Base-by-base conservation (phyloP, 306 rosid genomes). In the Cucurbita pepo region DNA sequence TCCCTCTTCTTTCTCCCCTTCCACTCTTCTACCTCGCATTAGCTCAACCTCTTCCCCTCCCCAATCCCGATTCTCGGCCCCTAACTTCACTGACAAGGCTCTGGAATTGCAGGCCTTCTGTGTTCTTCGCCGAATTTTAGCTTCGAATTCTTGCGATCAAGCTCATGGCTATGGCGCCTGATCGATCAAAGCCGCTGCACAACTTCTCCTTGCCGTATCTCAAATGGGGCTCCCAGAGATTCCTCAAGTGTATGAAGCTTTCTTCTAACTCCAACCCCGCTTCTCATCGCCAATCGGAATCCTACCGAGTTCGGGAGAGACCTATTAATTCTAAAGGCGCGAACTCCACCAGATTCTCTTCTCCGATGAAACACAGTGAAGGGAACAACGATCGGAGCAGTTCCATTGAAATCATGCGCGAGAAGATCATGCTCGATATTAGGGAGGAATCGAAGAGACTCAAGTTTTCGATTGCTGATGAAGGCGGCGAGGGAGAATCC, bases 201-300 rank as follows among this genome's bases (percentile, higher is more conserved):
- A 84, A 86, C 83, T 86, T 86, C 85, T 82, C 88, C 43, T 80
- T 86, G 40, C 88, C 90, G n/a, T 72, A 75, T 54, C 81, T 84
- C 75, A 84, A 82, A 82, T 86, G 90, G 90, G 90, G 88, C 50
- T 60, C 78, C n/a, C 86, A 80, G 50, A 69, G 69, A 58, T 64
- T 82, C 69, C 90, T 86, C 66, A 73, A 82, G 34, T 84, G 85
- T 65, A 82, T 82, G 81, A 86, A 83, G 77, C 48, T 76, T 21
- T 14, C 69, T 21, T 14, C 72, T 9, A 10, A 43, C 75, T 2
- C 74, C 13, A 37, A 67, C 15, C 82, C 85, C 7, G 52, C 75
- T 13, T 12, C 79, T 50, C 44, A 45, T 65, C 10, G 38, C 38
- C 43, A 76, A 47, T 61, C 77, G 6, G 73, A 79, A 50, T 18